Base-by-base conservation (phyloP, 345 rosid genomes). In the Barbarea vulgaris region DNA sequence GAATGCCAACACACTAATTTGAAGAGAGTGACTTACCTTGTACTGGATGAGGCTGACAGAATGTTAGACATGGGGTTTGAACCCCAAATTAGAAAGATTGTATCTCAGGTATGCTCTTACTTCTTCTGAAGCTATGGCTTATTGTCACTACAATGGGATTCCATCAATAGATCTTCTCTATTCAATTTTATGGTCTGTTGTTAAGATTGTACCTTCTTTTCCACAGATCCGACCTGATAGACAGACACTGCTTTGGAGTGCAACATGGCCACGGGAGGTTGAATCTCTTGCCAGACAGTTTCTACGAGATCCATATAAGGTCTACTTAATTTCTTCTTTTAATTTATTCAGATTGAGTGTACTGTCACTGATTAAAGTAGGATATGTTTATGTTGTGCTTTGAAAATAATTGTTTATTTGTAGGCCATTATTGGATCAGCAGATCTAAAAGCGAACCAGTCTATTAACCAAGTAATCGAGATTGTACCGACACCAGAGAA, bases 1-100 rank as follows among this genome's bases (percentile, higher is more conserved):
- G 99, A 89, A 79, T 87, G 88, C 69, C 95, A 87, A 70, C 82
- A 87, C 60, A 90, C 96, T 46, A 89, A 87, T 85, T 84, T 95
- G 85, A 83, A 75, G 71, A 83, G 97, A 81, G 97, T 92, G 74
- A 95, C 96, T 46, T 95, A 90, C 85, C 93, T 95, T 73, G 99
- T 95, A 2, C 75, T 95, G 84, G 99, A 90, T 77, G 99, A 95
- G 79, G 97, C 99, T 64, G 99, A 95, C 80, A 75, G 97, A 72
- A 93, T 93, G 98, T 80, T 93, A 83, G 98, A 94, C 79, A 94
- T 94, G 98, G 98, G 97, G 14, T 92, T 92, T 86, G 99, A 90
- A 81, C 97, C 99, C 76, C 99, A 95, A 73, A 92, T 95, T 76
- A 89, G 97, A 83, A 90, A 89, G 84, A 86, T 95, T 76, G 28